Conservation (phyloP, 805 yeast species). For the Isabelozyma heimii region DNA sequence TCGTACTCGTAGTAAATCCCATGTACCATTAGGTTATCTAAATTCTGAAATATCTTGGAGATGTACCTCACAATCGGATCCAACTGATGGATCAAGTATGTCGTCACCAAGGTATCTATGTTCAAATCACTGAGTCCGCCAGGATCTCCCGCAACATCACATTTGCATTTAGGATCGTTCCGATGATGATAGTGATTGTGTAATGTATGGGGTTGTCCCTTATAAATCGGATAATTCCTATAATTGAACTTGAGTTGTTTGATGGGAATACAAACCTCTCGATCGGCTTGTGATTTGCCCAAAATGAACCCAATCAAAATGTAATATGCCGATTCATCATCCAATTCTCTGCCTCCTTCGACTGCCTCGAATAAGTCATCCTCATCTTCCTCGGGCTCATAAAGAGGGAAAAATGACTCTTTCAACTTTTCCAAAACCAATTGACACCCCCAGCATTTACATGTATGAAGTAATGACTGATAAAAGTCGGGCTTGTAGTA, state of each 20-base stretch:
- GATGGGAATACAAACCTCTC: slow-evolving; percentile 35
- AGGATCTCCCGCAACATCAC: slow-evolving; percentile 22
- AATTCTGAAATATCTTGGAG: slow-evolving; percentile 15
- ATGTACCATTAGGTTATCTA: slow-evolving; percentile 32
- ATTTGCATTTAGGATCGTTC: slow-evolving; percentile 14
- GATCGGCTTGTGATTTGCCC: slow-evolving; percentile 32
- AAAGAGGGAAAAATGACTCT: slow-evolving; percentile 18
- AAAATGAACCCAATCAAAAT: slow-evolving; percentile 30
- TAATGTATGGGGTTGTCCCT: slow-evolving; percentile 33
- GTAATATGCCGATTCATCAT: slow-evolving; percentile 24
- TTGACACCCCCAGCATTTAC: slow-evolving; percentile 36
- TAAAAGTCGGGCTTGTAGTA: slow-evolving; percentile 36
- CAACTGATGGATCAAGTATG: slow-evolving; percentile 33
- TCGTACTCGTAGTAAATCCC: slow-evolving; percentile 28
- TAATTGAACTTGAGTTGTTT: slow-evolving; percentile 20
- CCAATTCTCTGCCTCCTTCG: background rate
- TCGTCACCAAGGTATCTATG: slow-evolving; percentile 32
- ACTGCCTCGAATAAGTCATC: background rate
- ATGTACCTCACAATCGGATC: slow-evolving; percentile 27
- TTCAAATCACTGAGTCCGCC: slow-evolving; percentile 15
- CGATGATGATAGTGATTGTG: slow-evolving; percentile 26
- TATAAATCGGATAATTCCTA: slow-evolving; percentile 27
- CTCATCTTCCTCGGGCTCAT: slow-evolving; percentile 8
- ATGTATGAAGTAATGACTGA: slow-evolving; percentile 32
- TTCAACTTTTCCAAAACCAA: slow-evolving; percentile 19